Percentiles rank a stretch among this genome's conserved stretches.
Conservation (phyloP, 139 green algal genomes). For the Tetraselmis striata region DNA sequence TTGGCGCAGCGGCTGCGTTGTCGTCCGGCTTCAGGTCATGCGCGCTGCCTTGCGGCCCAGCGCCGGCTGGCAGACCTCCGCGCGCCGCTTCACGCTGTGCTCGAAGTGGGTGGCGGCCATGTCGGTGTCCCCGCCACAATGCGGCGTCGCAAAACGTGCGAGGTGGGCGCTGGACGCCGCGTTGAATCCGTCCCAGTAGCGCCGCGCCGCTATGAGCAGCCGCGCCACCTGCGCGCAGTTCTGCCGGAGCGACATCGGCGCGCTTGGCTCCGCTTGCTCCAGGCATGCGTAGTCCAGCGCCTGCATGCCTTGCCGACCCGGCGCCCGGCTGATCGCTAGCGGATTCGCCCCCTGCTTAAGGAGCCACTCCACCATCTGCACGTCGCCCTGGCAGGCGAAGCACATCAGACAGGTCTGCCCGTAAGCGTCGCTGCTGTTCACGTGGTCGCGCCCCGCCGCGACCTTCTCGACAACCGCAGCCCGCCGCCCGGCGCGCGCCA, state of each 20-base stretch:
- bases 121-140: no score
- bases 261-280: not conserved
- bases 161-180: no score
- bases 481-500: not conserved
- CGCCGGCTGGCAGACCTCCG: no score
- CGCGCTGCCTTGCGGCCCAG: no score
- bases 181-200: not conserved
- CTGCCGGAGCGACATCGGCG: not conserved
- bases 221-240: not conserved
- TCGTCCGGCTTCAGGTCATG: no score
- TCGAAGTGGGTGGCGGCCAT: no score
- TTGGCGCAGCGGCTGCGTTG: no score
- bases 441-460: no score
- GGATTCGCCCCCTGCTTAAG: not conserved
- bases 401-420: not conserved
- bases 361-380: not conserved
- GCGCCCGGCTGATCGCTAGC: not conserved
- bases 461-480: not conserved
- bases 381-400: not conserved
- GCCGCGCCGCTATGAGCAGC: not conserved
- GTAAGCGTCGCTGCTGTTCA: not conserved
- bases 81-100: no score
- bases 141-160: no score
- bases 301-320: not conserved
- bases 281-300: not conserved